A percentile compares a stretch with the other conserved stretches of the same genome.
Conservation (phyloP, 345 rosid species). For the Citrus trifoliata region DNA sequence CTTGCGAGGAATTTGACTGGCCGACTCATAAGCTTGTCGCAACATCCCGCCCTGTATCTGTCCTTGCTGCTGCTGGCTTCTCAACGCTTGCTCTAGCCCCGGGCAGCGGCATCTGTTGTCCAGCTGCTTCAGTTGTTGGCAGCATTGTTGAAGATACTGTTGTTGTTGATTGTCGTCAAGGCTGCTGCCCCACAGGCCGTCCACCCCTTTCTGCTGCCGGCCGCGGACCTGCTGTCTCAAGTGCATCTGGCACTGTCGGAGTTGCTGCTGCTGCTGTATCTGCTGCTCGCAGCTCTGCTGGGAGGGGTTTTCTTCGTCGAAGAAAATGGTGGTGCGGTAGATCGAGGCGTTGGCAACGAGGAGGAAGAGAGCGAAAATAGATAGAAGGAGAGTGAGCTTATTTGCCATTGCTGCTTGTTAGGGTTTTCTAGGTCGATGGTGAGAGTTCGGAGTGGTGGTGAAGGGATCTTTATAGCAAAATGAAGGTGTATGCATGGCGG, state of each 20-base stretch:
- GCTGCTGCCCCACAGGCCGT: background rate
- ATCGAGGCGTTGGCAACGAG: slow-evolving; percentile 29
- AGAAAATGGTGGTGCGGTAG: slow-evolving; percentile 23
- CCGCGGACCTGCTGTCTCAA: slow-evolving; percentile 13
- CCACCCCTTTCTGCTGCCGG: background rate
- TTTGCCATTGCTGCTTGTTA: slow-evolving; percentile 18
- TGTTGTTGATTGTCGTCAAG: background rate
- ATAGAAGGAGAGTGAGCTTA: slow-evolving; percentile 16
- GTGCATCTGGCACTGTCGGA: slow-evolving; percentile 32
- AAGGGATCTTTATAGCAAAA: slow-evolving; percentile 9
- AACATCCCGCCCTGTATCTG: background rate
- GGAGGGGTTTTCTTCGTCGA: slow-evolving; percentile 8
- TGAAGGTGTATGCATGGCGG: slow-evolving; percentile 17
- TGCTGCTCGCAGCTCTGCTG: slow-evolving; percentile 16
- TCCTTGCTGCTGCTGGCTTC: slow-evolving; percentile 10
- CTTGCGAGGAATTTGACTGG: slow-evolving; percentile 11
- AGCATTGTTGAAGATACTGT: slow-evolving; percentile 19
- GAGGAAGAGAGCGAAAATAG: slow-evolving; percentile 21
- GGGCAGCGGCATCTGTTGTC: slow-evolving; percentile 30
- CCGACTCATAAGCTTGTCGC: background rate
- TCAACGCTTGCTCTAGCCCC: slow-evolving; percentile 9
- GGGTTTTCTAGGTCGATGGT: background rate
- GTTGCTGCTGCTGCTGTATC: slow-evolving; percentile 28
- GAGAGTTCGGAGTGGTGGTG: background rate
- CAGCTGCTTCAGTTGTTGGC: slow-evolving; percentile 25